Percentiles rank a stretch among this genome's conserved stretches.
Evolutionary conservation across 2,329 filamentous ascomycete species (phyloP).

Genomic region (Diaporthe helianthi): DNA sequence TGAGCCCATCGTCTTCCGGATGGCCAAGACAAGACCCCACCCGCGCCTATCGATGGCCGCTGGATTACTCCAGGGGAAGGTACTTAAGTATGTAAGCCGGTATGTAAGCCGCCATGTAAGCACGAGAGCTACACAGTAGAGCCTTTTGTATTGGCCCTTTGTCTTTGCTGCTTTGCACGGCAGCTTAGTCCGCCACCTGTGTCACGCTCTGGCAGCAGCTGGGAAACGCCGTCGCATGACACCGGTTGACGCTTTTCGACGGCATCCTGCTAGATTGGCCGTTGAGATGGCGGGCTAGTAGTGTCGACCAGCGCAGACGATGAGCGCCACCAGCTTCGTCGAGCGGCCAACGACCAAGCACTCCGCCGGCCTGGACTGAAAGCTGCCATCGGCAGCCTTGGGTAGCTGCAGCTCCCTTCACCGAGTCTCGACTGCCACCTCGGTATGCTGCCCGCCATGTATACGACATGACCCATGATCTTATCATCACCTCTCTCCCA

Average conservation of each 20-base stretch:
- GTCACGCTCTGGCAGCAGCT: constrained; percentile 4
- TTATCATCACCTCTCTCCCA: background rate
- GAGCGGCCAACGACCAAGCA: background rate
- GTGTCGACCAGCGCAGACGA: constrained; percentile 13
- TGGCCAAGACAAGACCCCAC: constrained; percentile 14
- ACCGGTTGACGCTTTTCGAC: background rate
- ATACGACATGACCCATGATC: constrained; percentile 1
- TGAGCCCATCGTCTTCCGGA: constrained; percentile 1
- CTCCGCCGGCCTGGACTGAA: background rate
- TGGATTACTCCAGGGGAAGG: background rate
- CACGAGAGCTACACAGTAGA: constrained; percentile 19
- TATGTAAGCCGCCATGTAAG: constrained; percentile 27
- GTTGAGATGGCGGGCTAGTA: background rate
- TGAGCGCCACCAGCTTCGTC: background rate
- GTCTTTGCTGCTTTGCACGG: constrained; percentile 20
- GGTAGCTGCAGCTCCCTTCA: constrained; percentile 29
- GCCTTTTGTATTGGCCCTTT: constrained; percentile 12
- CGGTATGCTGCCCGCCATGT: constrained; percentile 18
- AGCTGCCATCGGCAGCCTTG: constrained; percentile 4
- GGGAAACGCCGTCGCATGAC: constrained; percentile 18
- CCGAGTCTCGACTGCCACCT: constrained; percentile 24
- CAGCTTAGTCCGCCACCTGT: constrained; percentile 13
- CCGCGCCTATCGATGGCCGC: constrained; percentile 12
- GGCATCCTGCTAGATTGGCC: constrained; percentile 23
- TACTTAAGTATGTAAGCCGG: constrained; percentile 22